Evolutionary conservation across 2,329 filamentous ascomycete species (phyloP).

Genomic region (Penicillium oxalicum): DNA sequence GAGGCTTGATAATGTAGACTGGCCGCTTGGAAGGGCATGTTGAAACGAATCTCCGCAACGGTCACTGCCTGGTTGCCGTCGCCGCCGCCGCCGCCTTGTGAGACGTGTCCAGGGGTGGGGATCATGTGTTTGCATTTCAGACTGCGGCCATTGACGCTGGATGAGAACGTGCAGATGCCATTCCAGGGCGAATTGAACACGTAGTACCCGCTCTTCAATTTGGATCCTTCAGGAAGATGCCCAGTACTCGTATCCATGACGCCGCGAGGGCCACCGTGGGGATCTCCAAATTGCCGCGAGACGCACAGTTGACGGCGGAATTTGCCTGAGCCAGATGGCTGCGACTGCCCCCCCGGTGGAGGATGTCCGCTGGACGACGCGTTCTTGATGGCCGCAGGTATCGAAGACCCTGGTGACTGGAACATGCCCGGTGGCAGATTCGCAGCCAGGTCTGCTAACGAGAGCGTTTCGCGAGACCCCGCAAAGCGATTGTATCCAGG

Average conservation of each 20-base stretch:
- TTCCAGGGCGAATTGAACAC: conserved; percentile 82
- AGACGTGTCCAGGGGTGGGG: conserved; percentile 28
- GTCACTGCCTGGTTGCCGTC: conserved; percentile 39
- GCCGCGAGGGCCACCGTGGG: neutral
- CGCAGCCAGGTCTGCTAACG: conserved; percentile 27
- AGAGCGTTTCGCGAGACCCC: conserved; percentile 32
- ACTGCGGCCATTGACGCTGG: conserved; percentile 67
- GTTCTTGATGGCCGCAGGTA: conserved; percentile 9
- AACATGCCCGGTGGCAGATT: conserved; percentile 22
- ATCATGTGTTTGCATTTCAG: conserved; percentile 70
- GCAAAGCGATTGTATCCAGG: conserved; percentile 56
- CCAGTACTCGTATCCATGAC: conserved; percentile 6
- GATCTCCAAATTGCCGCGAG: conserved; percentile 22
- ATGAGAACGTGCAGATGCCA: conserved; percentile 77
- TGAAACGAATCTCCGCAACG: conserved; percentile 85
- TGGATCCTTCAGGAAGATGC: conserved; percentile 16
- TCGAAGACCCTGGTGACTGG: conserved; percentile 12
- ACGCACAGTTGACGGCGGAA: conserved; percentile 32
- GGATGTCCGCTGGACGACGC: conserved; percentile 1
- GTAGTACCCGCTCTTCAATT: conserved; percentile 49
- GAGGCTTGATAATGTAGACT: conserved; percentile 24
- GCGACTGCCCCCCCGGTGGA: neutral
- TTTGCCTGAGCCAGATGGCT: conserved; percentile 21
- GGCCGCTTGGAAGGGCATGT: conserved; percentile 58
- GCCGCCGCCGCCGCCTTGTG: conserved; percentile 10